Conservation (phyloP, 352 stramenopile species). For the Phytophthora rubi region DNA sequence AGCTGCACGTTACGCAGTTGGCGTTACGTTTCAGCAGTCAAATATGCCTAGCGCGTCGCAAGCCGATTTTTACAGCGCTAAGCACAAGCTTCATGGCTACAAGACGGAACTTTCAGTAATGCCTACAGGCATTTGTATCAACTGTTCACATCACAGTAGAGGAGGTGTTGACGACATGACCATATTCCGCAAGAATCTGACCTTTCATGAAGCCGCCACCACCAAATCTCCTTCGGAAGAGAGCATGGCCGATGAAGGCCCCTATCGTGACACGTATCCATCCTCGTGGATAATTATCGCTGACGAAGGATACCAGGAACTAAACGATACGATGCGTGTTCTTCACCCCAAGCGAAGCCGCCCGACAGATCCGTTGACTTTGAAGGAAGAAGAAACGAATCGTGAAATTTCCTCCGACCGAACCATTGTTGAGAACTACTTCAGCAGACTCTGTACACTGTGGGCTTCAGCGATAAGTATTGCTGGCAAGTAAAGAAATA, state of each 20-base stretch:
- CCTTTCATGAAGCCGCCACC: conserved; percentile 5
- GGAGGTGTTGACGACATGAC: conserved; percentile 3
- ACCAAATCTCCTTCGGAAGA: background rate
- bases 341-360: background rate
- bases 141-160: conserved; percentile 1
- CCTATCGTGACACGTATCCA: background rate
- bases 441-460: conserved; percentile 7
- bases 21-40: conserved; percentile 6
- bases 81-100: conserved; percentile 12
- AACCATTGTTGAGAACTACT: conserved; percentile 9
- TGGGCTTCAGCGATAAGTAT: conserved; percentile 10
- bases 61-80: conserved; percentile 14
- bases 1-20: conserved; percentile 2
- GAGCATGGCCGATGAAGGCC: background rate
- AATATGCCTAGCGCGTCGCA: background rate
- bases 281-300: conserved; percentile 1
- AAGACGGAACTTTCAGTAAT: conserved; percentile 11
- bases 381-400: background rate
- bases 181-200: conserved; percentile 2
- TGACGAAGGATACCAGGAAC: conserved; percentile 3
- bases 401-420: conserved; percentile 3
- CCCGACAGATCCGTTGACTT: background rate
- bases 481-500: conserved; percentile 11
- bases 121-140: background rate
- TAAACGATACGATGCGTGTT: background rate